A percentile compares a stretch with the other conserved stretches of the same genome.
These are phyloP conservation scores for Planoprotostelium fungivorum DNA, from an alignment of 78 protist species.

Conservation along the genomic window DNA sequence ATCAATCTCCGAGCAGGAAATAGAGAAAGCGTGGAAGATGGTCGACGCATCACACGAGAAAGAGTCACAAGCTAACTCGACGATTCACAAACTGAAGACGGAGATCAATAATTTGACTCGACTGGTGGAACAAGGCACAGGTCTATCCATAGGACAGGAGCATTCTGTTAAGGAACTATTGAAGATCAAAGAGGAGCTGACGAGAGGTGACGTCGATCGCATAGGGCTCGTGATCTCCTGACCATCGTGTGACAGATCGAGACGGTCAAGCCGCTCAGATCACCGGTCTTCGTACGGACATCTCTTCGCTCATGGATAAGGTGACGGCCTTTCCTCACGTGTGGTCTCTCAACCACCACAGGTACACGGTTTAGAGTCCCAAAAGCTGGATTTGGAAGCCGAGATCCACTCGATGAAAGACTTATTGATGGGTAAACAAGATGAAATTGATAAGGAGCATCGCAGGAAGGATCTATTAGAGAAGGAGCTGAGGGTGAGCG, in stretches of 20 bases:
- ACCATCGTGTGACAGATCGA: not conserved
- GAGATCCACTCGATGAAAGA: constrained; percentile 18
- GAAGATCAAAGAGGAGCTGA: constrained; percentile 68
- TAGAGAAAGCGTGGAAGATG: constrained; percentile 78
- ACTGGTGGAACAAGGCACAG: constrained; percentile 83
- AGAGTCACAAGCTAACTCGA: constrained; percentile 79
- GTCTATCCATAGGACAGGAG: constrained; percentile 77
- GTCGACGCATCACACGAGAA: constrained; percentile 82
- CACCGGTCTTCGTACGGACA: constrained; percentile 17
- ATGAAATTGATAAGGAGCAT: constrained; percentile 42
- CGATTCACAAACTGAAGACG: constrained; percentile 71
- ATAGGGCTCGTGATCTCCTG: not conserved
- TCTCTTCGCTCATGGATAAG: constrained; percentile 2
- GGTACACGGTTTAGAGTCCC: not conserved
- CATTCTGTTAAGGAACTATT: constrained; percentile 72
- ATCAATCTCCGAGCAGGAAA: constrained; percentile 31
- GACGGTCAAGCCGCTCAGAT: constrained; percentile 9
- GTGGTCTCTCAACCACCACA: not conserved
- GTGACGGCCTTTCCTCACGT: not conserved
- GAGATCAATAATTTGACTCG: constrained; percentile 69
- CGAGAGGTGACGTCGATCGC: constrained; percentile 21
- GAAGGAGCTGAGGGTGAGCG: constrained; percentile 19
- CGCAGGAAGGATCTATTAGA: constrained; percentile 38
- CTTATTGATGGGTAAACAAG: not conserved
- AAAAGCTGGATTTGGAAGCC: not conserved